Evolutionary conservation across 345 rosid species (phyloP).

Genomic region (Abelmoschus esculentus): DNA sequence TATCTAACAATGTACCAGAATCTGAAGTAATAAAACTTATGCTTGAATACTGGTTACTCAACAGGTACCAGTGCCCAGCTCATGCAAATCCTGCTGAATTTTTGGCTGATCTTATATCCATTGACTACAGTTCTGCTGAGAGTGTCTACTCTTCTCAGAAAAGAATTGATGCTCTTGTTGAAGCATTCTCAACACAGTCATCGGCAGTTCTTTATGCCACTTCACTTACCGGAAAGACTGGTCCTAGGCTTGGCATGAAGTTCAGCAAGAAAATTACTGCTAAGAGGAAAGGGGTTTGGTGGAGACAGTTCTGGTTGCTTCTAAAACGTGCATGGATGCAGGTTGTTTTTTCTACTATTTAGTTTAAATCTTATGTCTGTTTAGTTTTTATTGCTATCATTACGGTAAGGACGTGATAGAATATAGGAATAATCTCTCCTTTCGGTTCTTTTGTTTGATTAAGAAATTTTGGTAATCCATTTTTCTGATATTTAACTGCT

Average conservation of each 20-base stretch:
- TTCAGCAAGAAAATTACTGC: conserved; percentile 27
- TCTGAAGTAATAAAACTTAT: conserved; percentile 2
- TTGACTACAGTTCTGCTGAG: conserved; percentile 82
- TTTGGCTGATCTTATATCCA: conserved; percentile 92
- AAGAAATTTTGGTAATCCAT: background rate
- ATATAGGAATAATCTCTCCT: background rate
- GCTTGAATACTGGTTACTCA: conserved; percentile 15
- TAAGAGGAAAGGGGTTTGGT: conserved; percentile 60
- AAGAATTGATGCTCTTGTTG: conserved; percentile 83
- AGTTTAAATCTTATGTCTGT: background rate
- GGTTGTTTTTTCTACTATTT: conserved; percentile 31
- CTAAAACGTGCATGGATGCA: conserved; percentile 97
- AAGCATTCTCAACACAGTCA: conserved; percentile 59
- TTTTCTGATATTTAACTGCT: conserved; percentile 3
- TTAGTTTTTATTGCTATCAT: conserved; percentile 2
- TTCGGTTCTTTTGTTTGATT: conserved; percentile 1
- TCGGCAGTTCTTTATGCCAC: conserved; percentile 57
- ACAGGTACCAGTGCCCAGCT: conserved; percentile 79
- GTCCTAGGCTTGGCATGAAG: conserved; percentile 25
- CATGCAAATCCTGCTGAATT: conserved; percentile 97
- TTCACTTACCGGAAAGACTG: conserved; percentile 40
- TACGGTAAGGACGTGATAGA: conserved; percentile 6
- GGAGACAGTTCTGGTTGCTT: conserved; percentile 84
- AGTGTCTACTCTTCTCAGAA: conserved; percentile 69
- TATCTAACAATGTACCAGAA: conserved; percentile 6